Base-by-base conservation (phyloP, 768 basidiomycete species). In the Pleurotus eryngii region DNA sequence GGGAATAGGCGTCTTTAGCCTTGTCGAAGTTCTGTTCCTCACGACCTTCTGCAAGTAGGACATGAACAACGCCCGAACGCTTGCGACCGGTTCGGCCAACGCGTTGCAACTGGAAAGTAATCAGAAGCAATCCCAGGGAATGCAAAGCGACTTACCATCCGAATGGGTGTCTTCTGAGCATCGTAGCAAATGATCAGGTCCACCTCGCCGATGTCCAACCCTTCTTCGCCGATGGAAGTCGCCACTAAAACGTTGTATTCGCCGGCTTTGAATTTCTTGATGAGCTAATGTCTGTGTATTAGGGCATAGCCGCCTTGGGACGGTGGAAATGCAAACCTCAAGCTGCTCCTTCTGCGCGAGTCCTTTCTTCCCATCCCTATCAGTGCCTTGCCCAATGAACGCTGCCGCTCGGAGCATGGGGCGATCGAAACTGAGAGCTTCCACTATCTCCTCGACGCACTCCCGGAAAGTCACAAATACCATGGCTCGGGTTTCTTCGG, bases 171-270 rank as follows among this genome's bases (percentile, higher is more conserved):
- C 75, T 96, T 97, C 65, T 95, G 92, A 22, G 95, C 87, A 63
- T 99, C 97, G 69, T 98, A 99, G 65, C 95, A 98, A 48, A 98
- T 76, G 56, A 98, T 96, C 66, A 95, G 78, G 68, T 99, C 97
- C 14, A 99, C 88, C 68, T 97, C 95, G 30, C 97, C 97, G 56
- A 99, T 99, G 69, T 99, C 97, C 15, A 99, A 78, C 57, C 97
- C 97, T 71, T 99, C 97, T 72, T 99, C 97, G 18, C 97, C 97
- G 55, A 99, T 93, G 3, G 90, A 96, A 4, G 97, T 98, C 1
- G 95, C 90, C 6, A 99, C 96, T 9, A 99, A 76, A 38, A 97
- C 86, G 63, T 99, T 99, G 69, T 83, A 93, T 58, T 86, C 86
- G 9, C 93, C 94, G 3, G 73, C 74, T 68, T 95, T 95, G 77